phyloP scores from a whole-genome alignment of 495 filamentous ascomycete genomes.

The Penicillium odoratum region DNA sequence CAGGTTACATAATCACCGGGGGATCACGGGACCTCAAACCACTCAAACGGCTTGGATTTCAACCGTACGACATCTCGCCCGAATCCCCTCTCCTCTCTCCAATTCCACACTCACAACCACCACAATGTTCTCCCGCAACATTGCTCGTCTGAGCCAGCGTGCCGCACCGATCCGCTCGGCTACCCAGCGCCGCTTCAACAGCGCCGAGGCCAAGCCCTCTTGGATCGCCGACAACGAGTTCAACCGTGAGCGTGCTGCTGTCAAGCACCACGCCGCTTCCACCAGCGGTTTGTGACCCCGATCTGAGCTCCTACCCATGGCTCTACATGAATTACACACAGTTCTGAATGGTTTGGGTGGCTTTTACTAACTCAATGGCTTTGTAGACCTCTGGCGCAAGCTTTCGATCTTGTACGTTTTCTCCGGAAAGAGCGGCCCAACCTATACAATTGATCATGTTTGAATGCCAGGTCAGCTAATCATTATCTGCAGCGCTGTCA shows the following conservation, averaged over 20 bases:
- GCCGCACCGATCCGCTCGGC: conserved; percentile 57
- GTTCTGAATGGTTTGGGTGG: not conserved
- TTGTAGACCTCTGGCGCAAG: conserved; percentile 86
- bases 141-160: conserved; percentile 61
- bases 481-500: conserved; percentile 52
- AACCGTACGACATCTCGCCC: conserved; percentile 32
- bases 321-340: not conserved
- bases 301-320: conserved; percentile 1
- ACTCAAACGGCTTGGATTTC: conserved; percentile 41
- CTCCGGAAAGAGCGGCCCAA: conserved; percentile 3
- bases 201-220: conserved; percentile 45
- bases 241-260: conserved; percentile 77
- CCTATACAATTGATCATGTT: not conserved
- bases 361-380: conserved; percentile 37
- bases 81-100: conserved; percentile 19
- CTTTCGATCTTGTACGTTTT: conserved; percentile 81
- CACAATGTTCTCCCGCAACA: conserved; percentile 63
- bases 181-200: conserved; percentile 69
- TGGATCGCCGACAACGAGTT: conserved; percentile 77
- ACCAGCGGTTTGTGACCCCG: conserved; percentile 65
- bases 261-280: conserved; percentile 81
- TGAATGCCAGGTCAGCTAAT: conserved; percentile 2
- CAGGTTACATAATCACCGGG: conserved; percentile 41
- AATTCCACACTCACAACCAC: conserved; percentile 18
- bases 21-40: conserved; percentile 43